Percentiles rank a stretch among this genome's conserved stretches.
Conservation (phyloP, 768 basidiomycete species). For the Termitomyces sp. region DNA sequence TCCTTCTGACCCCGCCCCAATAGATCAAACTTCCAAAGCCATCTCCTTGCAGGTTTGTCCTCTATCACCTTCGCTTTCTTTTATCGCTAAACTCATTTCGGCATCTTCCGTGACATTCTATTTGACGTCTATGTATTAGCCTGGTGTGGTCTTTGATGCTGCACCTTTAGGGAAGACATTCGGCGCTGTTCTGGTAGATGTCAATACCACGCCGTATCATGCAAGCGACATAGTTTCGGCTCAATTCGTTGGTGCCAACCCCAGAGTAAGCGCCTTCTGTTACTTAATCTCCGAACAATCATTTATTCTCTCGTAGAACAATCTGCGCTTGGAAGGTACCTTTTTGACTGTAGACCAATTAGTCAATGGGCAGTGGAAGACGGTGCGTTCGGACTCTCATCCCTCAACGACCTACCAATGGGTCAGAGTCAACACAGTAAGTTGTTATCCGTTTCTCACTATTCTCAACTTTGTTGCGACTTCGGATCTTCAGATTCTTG, state of each 20-base stretch:
- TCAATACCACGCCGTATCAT: constrained; percentile 44
- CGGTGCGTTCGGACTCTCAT: constrained; percentile 71
- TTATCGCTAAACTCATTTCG: not conserved
- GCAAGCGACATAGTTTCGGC: constrained; percentile 57
- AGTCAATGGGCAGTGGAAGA: constrained; percentile 45
- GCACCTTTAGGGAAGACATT: constrained; percentile 55
- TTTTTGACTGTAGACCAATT: constrained; percentile 65
- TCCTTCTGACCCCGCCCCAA: constrained; percentile 60
- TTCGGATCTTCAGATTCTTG: constrained; percentile 39
- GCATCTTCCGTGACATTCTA: constrained; percentile 1
- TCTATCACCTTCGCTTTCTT: not conserved
- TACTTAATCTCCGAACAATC: not conserved
- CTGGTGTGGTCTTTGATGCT: constrained; percentile 57
- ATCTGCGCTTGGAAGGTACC: constrained; percentile 68
- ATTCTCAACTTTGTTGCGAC: not conserved
- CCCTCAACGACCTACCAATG: constrained; percentile 71
- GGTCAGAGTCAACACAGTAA: constrained; percentile 51
- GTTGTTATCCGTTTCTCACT: constrained; percentile 16
- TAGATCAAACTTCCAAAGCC: constrained; percentile 59
- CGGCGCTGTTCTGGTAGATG: constrained; percentile 58
- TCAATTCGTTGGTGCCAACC: constrained; percentile 74
- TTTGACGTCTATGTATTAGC: constrained; percentile 34
- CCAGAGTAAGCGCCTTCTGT: constrained; percentile 45
- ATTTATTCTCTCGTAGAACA: constrained; percentile 47
- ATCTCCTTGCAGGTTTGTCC: constrained; percentile 59